Conservation (phyloP, 768 basidiomycete species). For the Coprinellus aureogranulatus region DNA sequence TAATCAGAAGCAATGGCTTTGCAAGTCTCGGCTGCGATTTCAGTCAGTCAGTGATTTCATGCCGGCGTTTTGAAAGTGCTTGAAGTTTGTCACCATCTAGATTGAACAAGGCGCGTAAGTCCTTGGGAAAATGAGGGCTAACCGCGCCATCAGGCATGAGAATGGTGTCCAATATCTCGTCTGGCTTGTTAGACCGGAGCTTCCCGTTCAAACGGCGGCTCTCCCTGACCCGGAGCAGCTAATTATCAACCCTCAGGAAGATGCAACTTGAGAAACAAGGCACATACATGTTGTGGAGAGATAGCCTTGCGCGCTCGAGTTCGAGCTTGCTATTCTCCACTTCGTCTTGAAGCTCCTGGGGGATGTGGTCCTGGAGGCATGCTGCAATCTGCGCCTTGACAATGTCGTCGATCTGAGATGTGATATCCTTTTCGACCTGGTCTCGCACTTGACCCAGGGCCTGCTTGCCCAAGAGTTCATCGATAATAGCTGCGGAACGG, state of each 20-base stretch:
- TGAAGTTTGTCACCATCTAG: slow-evolving; percentile 46
- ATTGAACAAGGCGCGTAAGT: slow-evolving; percentile 48
- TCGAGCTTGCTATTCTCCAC: slow-evolving; percentile 42
- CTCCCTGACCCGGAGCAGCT: slow-evolving; percentile 38
- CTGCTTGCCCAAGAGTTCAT: slow-evolving; percentile 43
- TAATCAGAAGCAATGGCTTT: slow-evolving; percentile 39
- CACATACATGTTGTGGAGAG: slow-evolving; percentile 58
- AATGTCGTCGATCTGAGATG: slow-evolving; percentile 46
- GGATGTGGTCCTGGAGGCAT: slow-evolving; percentile 46
- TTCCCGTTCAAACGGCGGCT: slow-evolving; percentile 53
- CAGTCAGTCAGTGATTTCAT: slow-evolving; percentile 1
- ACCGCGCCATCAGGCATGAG: slow-evolving; percentile 46
- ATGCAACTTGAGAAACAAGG: neutral
- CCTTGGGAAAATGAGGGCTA: slow-evolving; percentile 50
- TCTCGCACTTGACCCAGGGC: slow-evolving; percentile 43
- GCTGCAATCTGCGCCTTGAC: slow-evolving; percentile 50
- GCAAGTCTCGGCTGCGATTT: slow-evolving; percentile 27
- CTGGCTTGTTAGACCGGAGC: slow-evolving; percentile 39
- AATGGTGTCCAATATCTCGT: slow-evolving; percentile 45
- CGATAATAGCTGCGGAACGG: slow-evolving; percentile 39
- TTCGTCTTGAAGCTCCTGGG: slow-evolving; percentile 48
- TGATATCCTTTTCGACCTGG: slow-evolving; percentile 48
- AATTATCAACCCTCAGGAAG: neutral
- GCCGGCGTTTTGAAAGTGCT: too few relatives aligned
- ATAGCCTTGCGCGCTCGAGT: slow-evolving; percentile 44